Evolutionary conservation across 2,329 filamentous ascomycete genomes (phyloP).

Genomic region (Beauveria pseudobassiana): DNA sequence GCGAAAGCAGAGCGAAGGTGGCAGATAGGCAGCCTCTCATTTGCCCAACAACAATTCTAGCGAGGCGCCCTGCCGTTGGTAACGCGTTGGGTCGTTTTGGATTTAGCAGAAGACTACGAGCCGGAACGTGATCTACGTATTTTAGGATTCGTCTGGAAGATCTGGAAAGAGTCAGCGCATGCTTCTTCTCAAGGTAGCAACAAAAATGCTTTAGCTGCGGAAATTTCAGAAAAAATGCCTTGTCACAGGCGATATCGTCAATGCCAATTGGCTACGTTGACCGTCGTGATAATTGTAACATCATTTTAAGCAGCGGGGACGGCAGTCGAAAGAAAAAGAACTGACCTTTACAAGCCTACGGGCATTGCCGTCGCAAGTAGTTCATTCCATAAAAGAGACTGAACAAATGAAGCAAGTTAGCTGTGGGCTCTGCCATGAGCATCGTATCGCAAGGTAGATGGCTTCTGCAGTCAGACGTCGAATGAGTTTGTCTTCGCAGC

Average conservation of each 20-base stretch:
- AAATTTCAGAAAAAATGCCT: slow-evolving; percentile 29
- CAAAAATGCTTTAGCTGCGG: not conserved
- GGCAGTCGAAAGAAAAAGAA: slow-evolving; percentile 7
- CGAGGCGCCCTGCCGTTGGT: too few species aligned
- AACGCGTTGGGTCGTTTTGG: too few species aligned
- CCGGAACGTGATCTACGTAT: too few species aligned
- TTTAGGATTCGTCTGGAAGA: not conserved
- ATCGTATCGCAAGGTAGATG: not conserved
- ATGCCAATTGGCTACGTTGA: slow-evolving; percentile 39
- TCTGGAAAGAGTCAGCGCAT: slow-evolving; percentile 1
- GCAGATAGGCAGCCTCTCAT: too few species aligned
- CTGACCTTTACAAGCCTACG: slow-evolving; percentile 19
- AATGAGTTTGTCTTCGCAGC: slow-evolving; percentile 35
- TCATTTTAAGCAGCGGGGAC: slow-evolving; percentile 25
- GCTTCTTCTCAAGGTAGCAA: not conserved
- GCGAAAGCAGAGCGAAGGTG: too few species aligned
- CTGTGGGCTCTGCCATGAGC: not conserved
- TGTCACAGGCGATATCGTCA: slow-evolving; percentile 41
- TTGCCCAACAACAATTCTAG: too few species aligned
- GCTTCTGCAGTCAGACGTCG: slow-evolving; percentile 13
- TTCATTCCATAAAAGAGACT: not conserved
- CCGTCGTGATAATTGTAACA: slow-evolving; percentile 40
- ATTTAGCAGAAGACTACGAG: too few species aligned
- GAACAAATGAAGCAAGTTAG: slow-evolving; percentile 1
- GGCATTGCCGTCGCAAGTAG: not conserved